Evolutionary conservation across 768 basidiomycete genomes (phyloP), one percentile per base, ranked within the genome.

Genomic region (Russula virescens): DNA sequence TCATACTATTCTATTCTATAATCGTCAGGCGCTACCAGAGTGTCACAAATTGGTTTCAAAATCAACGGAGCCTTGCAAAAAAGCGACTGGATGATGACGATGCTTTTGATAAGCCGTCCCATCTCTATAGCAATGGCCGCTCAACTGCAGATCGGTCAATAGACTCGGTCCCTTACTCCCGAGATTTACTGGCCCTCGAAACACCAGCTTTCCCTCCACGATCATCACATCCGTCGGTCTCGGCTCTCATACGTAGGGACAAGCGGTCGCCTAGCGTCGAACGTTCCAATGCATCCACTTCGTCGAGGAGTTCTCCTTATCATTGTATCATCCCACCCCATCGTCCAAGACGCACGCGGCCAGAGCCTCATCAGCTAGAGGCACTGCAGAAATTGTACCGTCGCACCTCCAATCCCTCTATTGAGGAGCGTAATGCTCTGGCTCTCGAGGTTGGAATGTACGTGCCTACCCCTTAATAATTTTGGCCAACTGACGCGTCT

Each of bases 11-110:
- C 71, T 69, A 72, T 68, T 72, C 70, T 69, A n/a, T n/a, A n/a
- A n/a, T n/a, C n/a, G n/a, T n/a, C 65, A 91, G 89, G 88, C 86
- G 83, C 66, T 81, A 87, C 74, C 84, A 89, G 74, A 88, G 84
- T 60, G 84, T 91, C 61, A 89, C 86, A 1, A 90, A 91, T 71
- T 91, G 89, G 90, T 91, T 91, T 72, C 89, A 91, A 78, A 89
- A 90, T 69, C 88, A 91, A 70, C 87, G 88, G 68, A 89, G 84
- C 72, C 80, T 86, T 66, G 83, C 87, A 35, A 87, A 86, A 77
- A 88, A 87, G 75, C 81, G 80, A 68, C 82, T 78, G 67, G 85
- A 88, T 64, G 85, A 86, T 54, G 80, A 82, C 31, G 76, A 78
- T 40, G 71, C 69, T 25, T 52, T 68, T 53, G 71, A 74, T 46